phyloP scores from a whole-genome alignment of 1,284 basidiomycete species.

The Bothia castanella region DNA sequence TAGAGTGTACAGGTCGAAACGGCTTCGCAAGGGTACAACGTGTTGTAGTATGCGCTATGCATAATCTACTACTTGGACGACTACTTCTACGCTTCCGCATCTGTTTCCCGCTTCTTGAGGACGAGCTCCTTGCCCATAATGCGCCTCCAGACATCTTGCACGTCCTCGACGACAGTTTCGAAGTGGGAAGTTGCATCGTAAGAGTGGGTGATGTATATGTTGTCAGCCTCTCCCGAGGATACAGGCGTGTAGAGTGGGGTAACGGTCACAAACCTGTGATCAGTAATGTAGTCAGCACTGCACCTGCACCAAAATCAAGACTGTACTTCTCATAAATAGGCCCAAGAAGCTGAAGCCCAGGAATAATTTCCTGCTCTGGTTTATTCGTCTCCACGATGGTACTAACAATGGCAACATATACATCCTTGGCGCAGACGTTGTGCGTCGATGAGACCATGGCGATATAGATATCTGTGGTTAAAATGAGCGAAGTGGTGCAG shows the following conservation, averaged over 20 bases:
- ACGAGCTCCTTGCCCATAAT: constrained; percentile 73
- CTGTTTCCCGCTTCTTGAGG: constrained; percentile 79
- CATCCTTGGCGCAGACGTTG: constrained; percentile 93
- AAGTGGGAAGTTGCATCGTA: constrained; percentile 99
- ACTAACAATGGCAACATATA: constrained; percentile 96
- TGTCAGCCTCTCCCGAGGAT: constrained; percentile 74
- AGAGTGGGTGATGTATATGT: constrained; percentile 95
- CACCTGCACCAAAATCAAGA: not conserved
- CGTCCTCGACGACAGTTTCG: constrained; percentile 95
- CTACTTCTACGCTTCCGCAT: constrained; percentile 60
- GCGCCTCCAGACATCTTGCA: constrained; percentile 89
- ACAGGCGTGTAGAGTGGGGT: constrained; percentile 89
- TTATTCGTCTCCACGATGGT: constrained; percentile 96
- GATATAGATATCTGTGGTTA: constrained; percentile 88
- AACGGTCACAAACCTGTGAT: constrained; percentile 84
- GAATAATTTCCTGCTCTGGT: constrained; percentile 89
- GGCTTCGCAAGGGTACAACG: constrained; percentile 15
- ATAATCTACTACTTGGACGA: constrained; percentile 12
- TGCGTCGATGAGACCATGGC: constrained; percentile 96
- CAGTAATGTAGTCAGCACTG: constrained; percentile 9
- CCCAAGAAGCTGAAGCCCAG: constrained; percentile 90
- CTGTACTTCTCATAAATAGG: constrained; percentile 89
- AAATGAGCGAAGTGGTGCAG: constrained; percentile 8
- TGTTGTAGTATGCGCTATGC: constrained; percentile 9
- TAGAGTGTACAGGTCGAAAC: constrained; percentile 7